These are phyloP conservation scores for Arctium minus DNA, from an alignment of 129 eudicot species.

Conservation along the genomic window DNA sequence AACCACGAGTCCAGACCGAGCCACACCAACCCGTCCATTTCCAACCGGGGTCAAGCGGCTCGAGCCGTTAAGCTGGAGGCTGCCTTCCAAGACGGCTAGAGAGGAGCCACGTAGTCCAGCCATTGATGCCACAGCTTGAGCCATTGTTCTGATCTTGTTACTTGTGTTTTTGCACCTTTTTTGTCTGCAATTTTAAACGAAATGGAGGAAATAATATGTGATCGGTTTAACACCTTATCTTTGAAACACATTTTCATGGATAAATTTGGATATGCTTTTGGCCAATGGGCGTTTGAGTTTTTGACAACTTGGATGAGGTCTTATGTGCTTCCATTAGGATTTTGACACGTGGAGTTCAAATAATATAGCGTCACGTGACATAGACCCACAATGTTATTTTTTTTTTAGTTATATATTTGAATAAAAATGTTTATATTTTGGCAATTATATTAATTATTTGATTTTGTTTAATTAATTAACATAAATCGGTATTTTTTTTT, in stretches of 20 bases:
- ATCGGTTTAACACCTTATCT: conserved; percentile 63
- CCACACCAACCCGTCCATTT: conserved; percentile 29
- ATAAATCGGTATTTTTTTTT: too few relatives aligned
- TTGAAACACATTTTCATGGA: conserved; percentile 24
- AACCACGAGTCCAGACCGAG: conserved; percentile 52
- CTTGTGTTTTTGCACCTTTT: conserved; percentile 3
- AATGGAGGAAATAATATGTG: conserved; percentile 45
- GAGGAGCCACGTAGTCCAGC: conserved; percentile 70
- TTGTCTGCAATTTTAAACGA: conserved; percentile 20
- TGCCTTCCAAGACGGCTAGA: conserved; percentile 71
- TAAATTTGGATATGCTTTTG: conserved; percentile 51
- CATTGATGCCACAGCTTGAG: conserved; percentile 84
- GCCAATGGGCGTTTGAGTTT: conserved; percentile 45
- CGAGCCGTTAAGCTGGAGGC: conserved; percentile 57
- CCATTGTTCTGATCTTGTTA: conserved; percentile 25
- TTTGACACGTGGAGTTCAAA: conserved; percentile 37
- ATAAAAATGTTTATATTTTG: too few relatives aligned
- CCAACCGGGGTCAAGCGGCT: conserved; percentile 42
- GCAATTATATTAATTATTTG: too few relatives aligned
- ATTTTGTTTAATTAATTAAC: too few relatives aligned
- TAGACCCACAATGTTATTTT: not conserved
- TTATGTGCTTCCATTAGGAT: conserved; percentile 8
- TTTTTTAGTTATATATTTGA: too few relatives aligned
- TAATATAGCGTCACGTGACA: not conserved
- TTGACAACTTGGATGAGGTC: conserved; percentile 53